Base-by-base conservation (phyloP, 805 yeast genomes). In the Suhomyces canberraensis region DNA sequence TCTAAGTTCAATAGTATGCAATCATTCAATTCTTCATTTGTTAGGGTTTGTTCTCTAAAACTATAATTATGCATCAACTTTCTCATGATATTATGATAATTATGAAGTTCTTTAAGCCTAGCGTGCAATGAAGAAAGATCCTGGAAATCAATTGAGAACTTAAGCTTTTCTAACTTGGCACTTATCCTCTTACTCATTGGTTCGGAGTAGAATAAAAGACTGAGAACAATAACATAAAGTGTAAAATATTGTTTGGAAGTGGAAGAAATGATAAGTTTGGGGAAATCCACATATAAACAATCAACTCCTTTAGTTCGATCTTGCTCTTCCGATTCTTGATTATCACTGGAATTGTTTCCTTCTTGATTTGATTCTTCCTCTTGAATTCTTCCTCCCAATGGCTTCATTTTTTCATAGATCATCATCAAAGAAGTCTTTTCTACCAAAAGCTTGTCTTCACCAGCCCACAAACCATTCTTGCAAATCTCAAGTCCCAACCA, bases 401-500 rank as follows among this genome's bases (percentile, higher is more conserved):
- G 61, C 34, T 54, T 50, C 11, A 52, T 37, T 35, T 64, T 54
- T 46, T 83, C 86, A 46, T 71, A 80, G 1, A 82, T 69, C 15
- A 84, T 52, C 53, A 78, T 73, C 16, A 79, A 66, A 0, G 90
- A 76, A 2, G 86, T 76, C 41, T 80, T 73, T 21, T 81, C 76
- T 17, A 88, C 71, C 25, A 90, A 62, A 33, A 79, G 67, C 37
- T 74, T 72, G 9, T 72, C 66, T 8, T 61, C 51, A 2, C 63
- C 66, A 2, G 71, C 68, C 41, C 78, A 59, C 2, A 70, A 50
- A 0, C 71, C 66, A 20, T 54, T 52, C 35, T 51, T 54, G 44
- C 85, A 78, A 16, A 81, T 66, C 50, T 87, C 95, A 32, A 77
- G 55, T 1, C 90, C 88, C 22, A 89, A 57, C 88, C 95, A 90